These are phyloP conservation scores for Drechslera avenae DNA, from an alignment of 2,329 filamentous ascomycete species.

Conservation along the genomic window DNA sequence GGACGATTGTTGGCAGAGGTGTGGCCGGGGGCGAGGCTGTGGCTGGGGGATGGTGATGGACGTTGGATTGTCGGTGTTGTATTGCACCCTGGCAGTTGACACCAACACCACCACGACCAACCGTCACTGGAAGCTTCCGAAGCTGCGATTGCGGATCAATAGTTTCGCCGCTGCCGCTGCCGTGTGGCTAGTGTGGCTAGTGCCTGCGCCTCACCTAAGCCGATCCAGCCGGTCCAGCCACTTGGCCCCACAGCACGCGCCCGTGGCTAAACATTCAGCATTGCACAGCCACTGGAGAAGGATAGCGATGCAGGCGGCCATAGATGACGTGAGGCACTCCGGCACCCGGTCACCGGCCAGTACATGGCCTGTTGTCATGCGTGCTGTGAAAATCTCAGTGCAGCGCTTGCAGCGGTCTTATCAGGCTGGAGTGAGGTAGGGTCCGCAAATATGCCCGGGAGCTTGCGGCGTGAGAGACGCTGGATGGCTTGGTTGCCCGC, in stretches of 20 bases:
- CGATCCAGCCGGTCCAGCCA: too few relatives aligned
- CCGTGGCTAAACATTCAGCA: not conserved
- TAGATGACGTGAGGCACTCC: not conserved
- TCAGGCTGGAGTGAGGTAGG: constrained; percentile 14
- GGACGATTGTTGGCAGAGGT: not conserved
- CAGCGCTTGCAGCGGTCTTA: constrained; percentile 6
- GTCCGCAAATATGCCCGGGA: constrained; percentile 10
- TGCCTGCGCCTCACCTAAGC: constrained; percentile 1
- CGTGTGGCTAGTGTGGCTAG: constrained; percentile 4
- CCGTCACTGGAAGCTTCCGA: constrained; percentile 24
- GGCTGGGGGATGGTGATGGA: constrained; percentile 6
- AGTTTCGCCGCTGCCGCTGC: constrained; percentile 15
- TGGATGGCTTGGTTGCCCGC: constrained; percentile 17
- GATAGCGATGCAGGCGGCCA: not conserved
- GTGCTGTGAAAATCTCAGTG: not conserved
- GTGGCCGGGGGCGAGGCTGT: not conserved
- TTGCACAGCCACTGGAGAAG: not conserved
- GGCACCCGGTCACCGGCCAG: not conserved
- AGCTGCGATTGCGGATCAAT: constrained; percentile 17
- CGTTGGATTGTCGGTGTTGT: constrained; percentile 2
- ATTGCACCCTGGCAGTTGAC: constrained; percentile 6
- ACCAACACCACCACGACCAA: not conserved
- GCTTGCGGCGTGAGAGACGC: constrained; percentile 11
- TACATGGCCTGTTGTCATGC: not conserved
- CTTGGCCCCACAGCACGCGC: not conserved